phyloP scores from a whole-genome alignment of 352 stramenopile genomes.

The Ochromonadaceae sp. region DNA sequence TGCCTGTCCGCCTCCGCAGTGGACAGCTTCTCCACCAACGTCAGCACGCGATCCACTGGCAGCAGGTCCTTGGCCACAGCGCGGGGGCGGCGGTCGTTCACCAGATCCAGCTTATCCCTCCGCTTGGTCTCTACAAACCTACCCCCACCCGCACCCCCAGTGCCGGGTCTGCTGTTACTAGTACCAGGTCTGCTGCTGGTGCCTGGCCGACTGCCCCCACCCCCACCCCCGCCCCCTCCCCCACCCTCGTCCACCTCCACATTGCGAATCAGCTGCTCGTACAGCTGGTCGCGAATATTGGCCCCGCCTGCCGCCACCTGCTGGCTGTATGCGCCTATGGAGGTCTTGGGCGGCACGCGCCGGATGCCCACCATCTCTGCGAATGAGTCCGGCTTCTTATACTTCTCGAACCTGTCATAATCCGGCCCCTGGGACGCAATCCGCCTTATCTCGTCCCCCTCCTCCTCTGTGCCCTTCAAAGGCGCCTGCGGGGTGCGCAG shows the following conservation, averaged over 20 bases:
- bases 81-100: neutral
- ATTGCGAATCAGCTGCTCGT: neutral
- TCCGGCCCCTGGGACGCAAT: constrained; percentile 5
- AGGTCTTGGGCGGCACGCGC: neutral
- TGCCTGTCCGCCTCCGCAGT: neutral
- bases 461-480: constrained; percentile 4
- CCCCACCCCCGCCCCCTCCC: no score
- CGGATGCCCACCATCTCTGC: neutral
- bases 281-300: neutral
- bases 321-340: constrained; percentile 2
- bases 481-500: neutral
- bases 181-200: no score
- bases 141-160: neutral
- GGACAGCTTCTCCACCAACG: neutral
- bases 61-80: neutral
- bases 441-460: neutral
- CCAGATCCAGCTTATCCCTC: constrained; percentile 1
- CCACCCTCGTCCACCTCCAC: no score
- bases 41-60: neutral
- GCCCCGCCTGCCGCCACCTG: neutral
- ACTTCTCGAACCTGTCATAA: constrained; percentile 8
- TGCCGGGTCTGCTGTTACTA: neutral
- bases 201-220: no score
- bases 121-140: neutral
- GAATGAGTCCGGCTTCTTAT: neutral